phyloP scores from a whole-genome alignment of 257 asterid genomes.

The Echites panduratus region DNA sequence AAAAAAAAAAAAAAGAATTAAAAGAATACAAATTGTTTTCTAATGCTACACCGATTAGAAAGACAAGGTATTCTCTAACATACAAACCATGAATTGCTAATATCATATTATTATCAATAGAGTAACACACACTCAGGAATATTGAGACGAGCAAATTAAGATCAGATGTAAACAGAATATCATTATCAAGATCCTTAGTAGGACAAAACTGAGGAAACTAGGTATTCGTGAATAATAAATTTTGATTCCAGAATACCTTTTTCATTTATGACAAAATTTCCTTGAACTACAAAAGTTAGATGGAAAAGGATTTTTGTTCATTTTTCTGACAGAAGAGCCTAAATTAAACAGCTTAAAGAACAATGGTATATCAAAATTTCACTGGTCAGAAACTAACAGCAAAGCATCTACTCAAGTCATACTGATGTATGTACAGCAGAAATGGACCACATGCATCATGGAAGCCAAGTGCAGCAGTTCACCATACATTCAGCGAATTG shows the following conservation, averaged over 20 bases:
- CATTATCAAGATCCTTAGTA: background rate
- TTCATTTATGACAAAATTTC: constrained; percentile 3
- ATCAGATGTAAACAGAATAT: background rate
- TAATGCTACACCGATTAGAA: background rate
- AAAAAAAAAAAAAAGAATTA: background rate
- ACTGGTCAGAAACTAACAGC: constrained; percentile 44
- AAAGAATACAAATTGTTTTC: background rate
- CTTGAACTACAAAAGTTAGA: background rate
- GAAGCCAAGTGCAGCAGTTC: constrained; percentile 26
- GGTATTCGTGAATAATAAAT: background rate
- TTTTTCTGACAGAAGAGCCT: background rate
- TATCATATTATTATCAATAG: background rate
- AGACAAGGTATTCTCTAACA: background rate
- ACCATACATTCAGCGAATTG: constrained; percentile 45
- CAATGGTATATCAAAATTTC: constrained; percentile 27
- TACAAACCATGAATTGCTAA: background rate
- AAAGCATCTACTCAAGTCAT: constrained; percentile 40
- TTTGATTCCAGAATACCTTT: background rate
- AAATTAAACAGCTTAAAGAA: background rate
- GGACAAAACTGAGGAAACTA: background rate
- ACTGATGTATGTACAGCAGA: constrained; percentile 54
- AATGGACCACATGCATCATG: constrained; percentile 28
- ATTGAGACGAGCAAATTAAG: background rate
- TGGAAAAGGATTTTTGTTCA: background rate
- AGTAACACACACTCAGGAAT: background rate